These are phyloP conservation scores for Cairneyella variabilis DNA, from an alignment of 495 filamentous ascomycete genomes.

Conservation along the genomic window DNA sequence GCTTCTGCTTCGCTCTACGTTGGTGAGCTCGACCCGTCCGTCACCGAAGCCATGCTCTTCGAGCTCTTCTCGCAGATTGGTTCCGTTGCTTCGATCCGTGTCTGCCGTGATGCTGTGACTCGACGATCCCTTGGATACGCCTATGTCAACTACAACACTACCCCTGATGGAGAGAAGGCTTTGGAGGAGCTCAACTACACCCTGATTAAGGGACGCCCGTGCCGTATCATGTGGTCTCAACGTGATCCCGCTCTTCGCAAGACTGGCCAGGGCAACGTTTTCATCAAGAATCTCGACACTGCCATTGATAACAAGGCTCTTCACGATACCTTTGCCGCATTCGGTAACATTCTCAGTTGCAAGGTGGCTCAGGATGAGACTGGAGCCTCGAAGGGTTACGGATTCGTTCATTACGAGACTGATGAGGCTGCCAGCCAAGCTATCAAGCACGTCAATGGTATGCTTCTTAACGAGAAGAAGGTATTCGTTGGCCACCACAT, in stretches of 20 bases:
- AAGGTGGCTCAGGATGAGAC: slow-evolving; percentile 98
- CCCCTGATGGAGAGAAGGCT: slow-evolving; percentile 91
- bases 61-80: slow-evolving; percentile 99
- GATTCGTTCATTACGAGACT: slow-evolving; percentile 99
- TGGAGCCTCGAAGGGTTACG: slow-evolving; percentile 95
- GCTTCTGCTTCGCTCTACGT: slow-evolving; percentile 98
- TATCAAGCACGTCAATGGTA: slow-evolving; percentile 99
- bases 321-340: slow-evolving; percentile 98
- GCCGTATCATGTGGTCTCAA: slow-evolving; percentile 99
- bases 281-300: slow-evolving; percentile 99
- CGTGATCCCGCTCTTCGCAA: slow-evolving; percentile 98
- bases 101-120: slow-evolving; percentile 98
- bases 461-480: slow-evolving; percentile 99
- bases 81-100: slow-evolving; percentile 97
- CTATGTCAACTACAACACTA: slow-evolving; percentile 99
- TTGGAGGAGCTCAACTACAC: slow-evolving; percentile 99
- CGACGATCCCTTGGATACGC: slow-evolving; percentile 98
- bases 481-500: slow-evolving; percentile 99
- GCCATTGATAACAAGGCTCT: slow-evolving; percentile 99
- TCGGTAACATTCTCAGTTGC: slow-evolving; percentile 98
- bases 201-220: slow-evolving; percentile 95
- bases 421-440: slow-evolving; percentile 94
- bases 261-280: slow-evolving; percentile 98
- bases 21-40: slow-evolving; percentile 93
- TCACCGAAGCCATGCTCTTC: slow-evolving; percentile 99